Conservation (phyloP, 805 yeast genomes). For the Candida manassasensis region DNA sequence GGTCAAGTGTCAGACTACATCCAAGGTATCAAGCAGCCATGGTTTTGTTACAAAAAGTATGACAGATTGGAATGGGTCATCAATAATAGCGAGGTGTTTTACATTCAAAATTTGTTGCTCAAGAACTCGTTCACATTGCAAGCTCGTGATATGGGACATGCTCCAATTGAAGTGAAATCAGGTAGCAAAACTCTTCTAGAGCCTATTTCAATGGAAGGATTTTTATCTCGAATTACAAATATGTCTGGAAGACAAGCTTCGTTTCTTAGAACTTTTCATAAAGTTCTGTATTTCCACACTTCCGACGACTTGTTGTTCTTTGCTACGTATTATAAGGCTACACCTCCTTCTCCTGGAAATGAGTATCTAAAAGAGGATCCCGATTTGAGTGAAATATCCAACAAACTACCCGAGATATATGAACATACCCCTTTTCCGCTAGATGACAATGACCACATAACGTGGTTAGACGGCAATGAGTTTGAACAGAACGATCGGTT, state of each 20-base stretch:
- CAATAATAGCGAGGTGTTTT: slow-evolving; percentile 24
- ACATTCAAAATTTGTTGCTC: slow-evolving; percentile 24
- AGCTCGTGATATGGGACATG: slow-evolving; percentile 44
- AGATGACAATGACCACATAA: slow-evolving; percentile 47
- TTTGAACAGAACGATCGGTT: slow-evolving; percentile 47
- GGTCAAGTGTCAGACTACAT: slow-evolving; percentile 5
- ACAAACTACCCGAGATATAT: slow-evolving; percentile 32
- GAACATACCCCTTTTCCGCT: slow-evolving; percentile 53
- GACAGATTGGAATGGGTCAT: slow-evolving; percentile 62
- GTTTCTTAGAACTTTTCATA: slow-evolving; percentile 39
- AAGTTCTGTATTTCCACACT: slow-evolving; percentile 60
- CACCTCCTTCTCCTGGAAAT: slow-evolving; percentile 55
- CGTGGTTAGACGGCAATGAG: slow-evolving; percentile 53
- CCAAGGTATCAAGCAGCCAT: slow-evolving; percentile 17
- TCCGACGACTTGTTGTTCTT: slow-evolving; percentile 58
- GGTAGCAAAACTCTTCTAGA: slow-evolving; percentile 27
- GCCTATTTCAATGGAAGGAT: slow-evolving; percentile 82
- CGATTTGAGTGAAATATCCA: slow-evolving; percentile 13
- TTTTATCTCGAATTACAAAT: slow-evolving; percentile 53
- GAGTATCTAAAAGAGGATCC: slow-evolving; percentile 10
- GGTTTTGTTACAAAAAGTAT: slow-evolving; percentile 61
- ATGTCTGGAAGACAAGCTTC: slow-evolving; percentile 40
- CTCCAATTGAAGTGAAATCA: slow-evolving; percentile 24
- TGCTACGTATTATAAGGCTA: slow-evolving; percentile 47
- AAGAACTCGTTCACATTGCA: slow-evolving; percentile 51